Evolutionary conservation across 2,329 filamentous ascomycete genomes (phyloP), one percentile per base, ranked within the genome.

Genomic region (Aspergillus vadensis): DNA sequence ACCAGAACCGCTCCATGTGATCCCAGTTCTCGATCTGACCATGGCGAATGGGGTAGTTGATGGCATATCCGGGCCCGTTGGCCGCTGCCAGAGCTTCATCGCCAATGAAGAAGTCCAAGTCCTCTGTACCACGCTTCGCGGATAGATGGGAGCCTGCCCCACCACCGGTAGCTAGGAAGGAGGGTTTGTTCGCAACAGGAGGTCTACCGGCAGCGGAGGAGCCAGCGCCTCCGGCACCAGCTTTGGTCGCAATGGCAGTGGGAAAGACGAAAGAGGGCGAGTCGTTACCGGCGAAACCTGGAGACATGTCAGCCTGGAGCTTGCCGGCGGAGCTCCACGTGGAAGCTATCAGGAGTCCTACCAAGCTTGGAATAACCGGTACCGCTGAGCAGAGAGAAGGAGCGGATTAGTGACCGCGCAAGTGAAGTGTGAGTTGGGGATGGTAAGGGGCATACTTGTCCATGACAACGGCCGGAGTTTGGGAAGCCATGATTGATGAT

Each of bases 391-490:
- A 53, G 62, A 70, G 41, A 12, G 41, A 23, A 44, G 71, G 58
- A 12, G 68, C 50, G 12, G 17, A 14, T 62, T 68, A 67, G 74
- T 83, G 44, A 23, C 73, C 82, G 80, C 69, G 32, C 56, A 55
- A 64, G 60, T 82, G 72, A 81, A 78, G 66, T 32, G 54, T 17
- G 55, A 51, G 60, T 44, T n/a, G n/a, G 50, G 14, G 32, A 38
- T 23, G 63, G 49, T 49, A 39, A 39, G 44, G 62, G 68, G 86
- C 92, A 82, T 89, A 97, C 95, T 99, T 99, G 95, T 99, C 95
- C 94, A 99, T 99, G 92, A 99, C 95, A 97, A 99, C 95, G 91
- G 95, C 95, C 74, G 95, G 95, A 77, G 95, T 98, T 88, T 98
- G 94, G 83, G 91, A 90, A 77, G 95, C 94, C 95, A 99, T 99